Conservation (phyloP, 768 basidiomycete species). For the Lentinula guzmanii region DNA sequence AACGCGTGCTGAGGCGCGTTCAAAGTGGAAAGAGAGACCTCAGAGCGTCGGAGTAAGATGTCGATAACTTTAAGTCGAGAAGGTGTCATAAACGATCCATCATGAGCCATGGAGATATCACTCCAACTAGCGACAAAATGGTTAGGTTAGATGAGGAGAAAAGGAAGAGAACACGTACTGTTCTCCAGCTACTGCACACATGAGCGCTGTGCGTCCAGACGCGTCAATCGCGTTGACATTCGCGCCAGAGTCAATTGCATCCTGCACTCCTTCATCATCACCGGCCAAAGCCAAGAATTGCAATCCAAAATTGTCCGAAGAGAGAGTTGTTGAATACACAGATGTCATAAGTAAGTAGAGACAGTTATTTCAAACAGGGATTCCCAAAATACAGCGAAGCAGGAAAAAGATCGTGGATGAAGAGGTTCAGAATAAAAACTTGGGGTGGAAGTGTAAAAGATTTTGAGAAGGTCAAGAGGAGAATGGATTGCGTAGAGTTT, state of each 20-base stretch:
- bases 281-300: neutral
- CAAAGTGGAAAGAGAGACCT: constrained; percentile 61
- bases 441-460: neutral
- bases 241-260: constrained; percentile 1
- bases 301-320: constrained; percentile 1
- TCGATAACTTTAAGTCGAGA: constrained; percentile 54
- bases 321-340: neutral
- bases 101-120: constrained; percentile 56
- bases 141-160: constrained; percentile 2
- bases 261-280: neutral
- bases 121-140: constrained; percentile 47
- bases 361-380: neutral
- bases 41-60: constrained; percentile 45
- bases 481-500: neutral
- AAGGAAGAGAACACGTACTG: constrained; percentile 37
- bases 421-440: neutral
- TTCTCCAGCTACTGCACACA: constrained; percentile 68
- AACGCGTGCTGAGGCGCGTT: constrained; percentile 69
- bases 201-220: constrained; percentile 55
- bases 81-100: constrained; percentile 57
- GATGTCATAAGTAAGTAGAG: constrained; percentile 4
- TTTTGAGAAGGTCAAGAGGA: neutral
- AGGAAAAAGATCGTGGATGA: neutral
- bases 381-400: neutral
- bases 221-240: constrained; percentile 56